Evolutionary conservation across 257 asterid species (phyloP), one percentile per base, ranked within the genome.

Genomic region (Nicotiana sylvestris): DNA sequence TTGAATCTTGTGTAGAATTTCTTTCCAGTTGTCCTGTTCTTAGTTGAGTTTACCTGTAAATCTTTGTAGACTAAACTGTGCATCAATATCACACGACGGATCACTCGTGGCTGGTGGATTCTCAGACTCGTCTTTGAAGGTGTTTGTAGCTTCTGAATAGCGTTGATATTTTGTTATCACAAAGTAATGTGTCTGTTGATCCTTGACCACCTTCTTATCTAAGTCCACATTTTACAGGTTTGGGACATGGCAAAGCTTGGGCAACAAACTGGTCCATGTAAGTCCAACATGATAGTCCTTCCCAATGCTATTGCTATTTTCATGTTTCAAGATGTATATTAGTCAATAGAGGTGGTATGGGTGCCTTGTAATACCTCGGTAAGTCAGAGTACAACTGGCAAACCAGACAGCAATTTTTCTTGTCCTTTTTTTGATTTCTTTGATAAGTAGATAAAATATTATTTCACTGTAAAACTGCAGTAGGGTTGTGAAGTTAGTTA

Each of bases 201-300:
- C 62, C 16, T 82, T 78, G 68, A 46, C 39, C 77, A 33, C 33
- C 68, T 89, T 83, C 86, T 85, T 72, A 87, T 79, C 82, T 64
- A 13, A 83, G 67, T 81, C 35, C 81, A 62, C 77, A 51, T 85
- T 85, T 83, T 82, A 70, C 92, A 95, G 99, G 93, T 96, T 53
- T 96, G 99, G 99, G 99, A 96, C 90, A 96, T 96, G 97, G 96
- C 98, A 82, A 94, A 92, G 91, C 95, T 96, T 85, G 99, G 98
- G 85, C 98, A 94, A 82, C 94, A 85, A 85, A 83, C 86, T 89
- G 92, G 85, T 82, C 80, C 85, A 81, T 83, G 98, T 92, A 89
- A 90, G 93, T 89, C 69, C 56, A 60, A 86, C 65, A 25, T n/a
- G 56, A 4, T 72, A 37, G 33, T 82, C 56, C n/a, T 60, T 43